Evolutionary conservation across 495 filamentous ascomycete genomes (phyloP).

Genomic region (Hypomontagnella monticulosa): DNA sequence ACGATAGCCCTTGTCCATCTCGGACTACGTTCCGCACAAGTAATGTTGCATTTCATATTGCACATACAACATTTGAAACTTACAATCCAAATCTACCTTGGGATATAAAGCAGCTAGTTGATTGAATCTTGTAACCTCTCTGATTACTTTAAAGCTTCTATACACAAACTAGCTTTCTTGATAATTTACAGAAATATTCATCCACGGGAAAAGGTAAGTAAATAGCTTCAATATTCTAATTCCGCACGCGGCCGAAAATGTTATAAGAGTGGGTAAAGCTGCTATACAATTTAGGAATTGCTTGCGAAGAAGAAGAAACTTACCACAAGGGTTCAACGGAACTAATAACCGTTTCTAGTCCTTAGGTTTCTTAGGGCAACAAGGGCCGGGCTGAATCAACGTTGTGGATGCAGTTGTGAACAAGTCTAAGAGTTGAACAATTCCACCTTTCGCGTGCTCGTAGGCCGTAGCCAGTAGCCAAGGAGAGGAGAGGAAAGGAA

Average conservation of each 20-base stretch:
- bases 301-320: slow-evolving; percentile 34
- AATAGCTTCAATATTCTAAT: slow-evolving; percentile 4
- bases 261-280: slow-evolving; percentile 27
- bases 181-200: too few species aligned
- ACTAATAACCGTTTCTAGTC: slow-evolving; percentile 24
- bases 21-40: too few species aligned
- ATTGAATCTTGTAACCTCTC: too few species aligned
- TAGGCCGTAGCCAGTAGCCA: not conserved
- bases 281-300: slow-evolving; percentile 31
- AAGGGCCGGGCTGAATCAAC: slow-evolving; percentile 15
- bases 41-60: too few species aligned
- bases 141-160: too few species aligned
- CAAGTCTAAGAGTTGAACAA: slow-evolving; percentile 5
- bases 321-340: slow-evolving; percentile 27
- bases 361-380: not conserved
- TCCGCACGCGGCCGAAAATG: slow-evolving; percentile 13
- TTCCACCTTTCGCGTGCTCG: slow-evolving; percentile 13
- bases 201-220: not conserved
- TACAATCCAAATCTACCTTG: too few species aligned
- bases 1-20: too few species aligned
- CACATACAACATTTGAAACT: not conserved
- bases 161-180: too few species aligned
- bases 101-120: too few species aligned
- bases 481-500: too few species aligned
- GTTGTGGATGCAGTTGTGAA: slow-evolving; percentile 13